Conservation (phyloP, 140 eudicot species). For the Senecio squalidus region DNA sequence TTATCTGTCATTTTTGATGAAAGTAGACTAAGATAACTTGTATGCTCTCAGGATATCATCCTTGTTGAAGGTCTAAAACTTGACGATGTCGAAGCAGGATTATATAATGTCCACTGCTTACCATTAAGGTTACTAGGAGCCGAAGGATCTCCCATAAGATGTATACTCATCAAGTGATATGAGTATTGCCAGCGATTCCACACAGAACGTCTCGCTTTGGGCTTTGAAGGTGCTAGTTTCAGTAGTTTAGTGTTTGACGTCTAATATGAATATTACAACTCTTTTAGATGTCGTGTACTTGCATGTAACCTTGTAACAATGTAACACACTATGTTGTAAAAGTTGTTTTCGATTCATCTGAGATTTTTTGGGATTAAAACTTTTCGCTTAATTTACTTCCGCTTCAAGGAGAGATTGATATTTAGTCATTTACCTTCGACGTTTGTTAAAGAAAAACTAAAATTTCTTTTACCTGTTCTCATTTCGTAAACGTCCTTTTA, state of each 20-base stretch:
- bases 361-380: background rate
- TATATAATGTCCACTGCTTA: constrained; percentile 47
- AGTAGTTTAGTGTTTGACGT: no score
- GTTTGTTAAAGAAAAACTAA: background rate
- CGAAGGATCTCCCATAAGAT: constrained; percentile 64
- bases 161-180: constrained; percentile 43
- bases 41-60: constrained; percentile 38
- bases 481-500: no score
- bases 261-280: no score
- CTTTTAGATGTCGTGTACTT: background rate
- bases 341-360: no score
- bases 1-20: no score
- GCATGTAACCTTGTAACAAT: background rate
- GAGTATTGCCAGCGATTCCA: constrained; percentile 1
- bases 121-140: constrained; percentile 52
- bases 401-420: background rate
- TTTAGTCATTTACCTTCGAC: background rate
- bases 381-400: background rate
- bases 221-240: no score
- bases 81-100: constrained; percentile 32
- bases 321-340: background rate
- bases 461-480: background rate
- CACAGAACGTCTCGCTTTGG: background rate
- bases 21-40: no score
- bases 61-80: constrained; percentile 58